These are phyloP conservation scores for Arthrobotrys sphaeroides DNA, from an alignment of 2,329 filamentous ascomycete species.

Conservation along the genomic window DNA sequence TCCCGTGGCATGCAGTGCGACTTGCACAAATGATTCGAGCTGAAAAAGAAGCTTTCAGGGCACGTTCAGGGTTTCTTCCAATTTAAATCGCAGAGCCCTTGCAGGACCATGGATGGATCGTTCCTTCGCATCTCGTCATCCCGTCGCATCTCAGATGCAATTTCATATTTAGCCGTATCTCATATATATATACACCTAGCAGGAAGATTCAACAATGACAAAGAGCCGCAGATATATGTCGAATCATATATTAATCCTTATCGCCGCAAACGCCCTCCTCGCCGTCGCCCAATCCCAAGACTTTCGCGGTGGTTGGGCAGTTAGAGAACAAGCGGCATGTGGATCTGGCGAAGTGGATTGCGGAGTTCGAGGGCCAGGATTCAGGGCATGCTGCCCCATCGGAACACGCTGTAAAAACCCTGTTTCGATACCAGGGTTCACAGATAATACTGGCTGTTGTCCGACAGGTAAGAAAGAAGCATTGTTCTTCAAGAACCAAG, in stretches of 20 bases:
- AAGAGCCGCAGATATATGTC: too few species aligned
- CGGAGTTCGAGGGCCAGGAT: conserved; percentile 2
- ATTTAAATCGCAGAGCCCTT: too few species aligned
- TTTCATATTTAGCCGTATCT: neutral
- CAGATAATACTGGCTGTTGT: conserved; percentile 26
- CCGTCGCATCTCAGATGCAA: neutral
- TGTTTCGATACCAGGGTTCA: conserved; percentile 1
- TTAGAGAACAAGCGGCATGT: neutral
- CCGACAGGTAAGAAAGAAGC: conserved; percentile 5
- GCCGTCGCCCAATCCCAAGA: neutral
- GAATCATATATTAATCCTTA: neutral
- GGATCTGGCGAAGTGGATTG: neutral
- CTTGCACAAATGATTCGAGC: too few species aligned
- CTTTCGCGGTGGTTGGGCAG: conserved; percentile 18
- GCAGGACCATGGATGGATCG: too few species aligned
- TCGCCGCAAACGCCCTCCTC: neutral
- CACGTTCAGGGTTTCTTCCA: too few species aligned
- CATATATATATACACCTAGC: neutral
- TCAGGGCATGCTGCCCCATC: conserved; percentile 25
- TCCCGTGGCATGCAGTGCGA: too few species aligned
- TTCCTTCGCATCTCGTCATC: too few species aligned
- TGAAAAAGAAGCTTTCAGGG: too few species aligned
- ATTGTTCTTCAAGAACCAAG: neutral
- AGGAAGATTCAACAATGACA: too few species aligned
- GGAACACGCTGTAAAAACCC: conserved; percentile 11